Conservation (phyloP, 2,329 filamentous ascomycete species). For the Helminthosporium solani region DNA sequence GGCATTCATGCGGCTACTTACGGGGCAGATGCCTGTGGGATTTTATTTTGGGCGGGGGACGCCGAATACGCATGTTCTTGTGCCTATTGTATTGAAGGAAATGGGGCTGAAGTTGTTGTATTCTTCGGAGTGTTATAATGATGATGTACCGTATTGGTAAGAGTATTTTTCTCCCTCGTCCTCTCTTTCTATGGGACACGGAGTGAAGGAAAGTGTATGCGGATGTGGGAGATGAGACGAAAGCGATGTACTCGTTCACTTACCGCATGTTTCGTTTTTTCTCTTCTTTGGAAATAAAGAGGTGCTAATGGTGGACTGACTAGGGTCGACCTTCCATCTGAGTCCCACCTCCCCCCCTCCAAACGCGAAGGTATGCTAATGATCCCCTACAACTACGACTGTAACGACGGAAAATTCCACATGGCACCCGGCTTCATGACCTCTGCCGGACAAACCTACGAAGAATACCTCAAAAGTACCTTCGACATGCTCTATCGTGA, state of each 20-base stretch:
- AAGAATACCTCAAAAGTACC: conserved; percentile 44
- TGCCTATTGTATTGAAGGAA: conserved; percentile 54
- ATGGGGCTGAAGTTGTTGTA: conserved; percentile 51
- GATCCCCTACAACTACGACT: conserved; percentile 43
- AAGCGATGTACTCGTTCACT: too few relatives aligned
- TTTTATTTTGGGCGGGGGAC: conserved; percentile 54
- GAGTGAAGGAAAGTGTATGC: too few relatives aligned
- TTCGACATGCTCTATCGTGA: conserved; percentile 47
- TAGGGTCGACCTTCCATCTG: conserved; percentile 52
- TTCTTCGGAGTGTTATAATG: conserved; percentile 52
- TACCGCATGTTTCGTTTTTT: too few relatives aligned
- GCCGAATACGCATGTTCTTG: conserved; percentile 48
- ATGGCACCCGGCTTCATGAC: conserved; percentile 47
- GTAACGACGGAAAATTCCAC: conserved; percentile 49
- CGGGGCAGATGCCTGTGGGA: conserved; percentile 49
- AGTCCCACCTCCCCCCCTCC: conserved; percentile 24
- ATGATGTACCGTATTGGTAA: conserved; percentile 58
- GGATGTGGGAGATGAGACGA: too few relatives aligned
- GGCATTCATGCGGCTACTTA: conserved; percentile 36
- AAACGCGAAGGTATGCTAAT: conserved; percentile 44
- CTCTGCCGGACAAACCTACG: conserved; percentile 42
- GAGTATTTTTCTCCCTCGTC: too few relatives aligned
- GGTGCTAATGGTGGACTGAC: too few relatives aligned
- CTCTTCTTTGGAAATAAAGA: too few relatives aligned
- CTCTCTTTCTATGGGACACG: too few relatives aligned